Base-by-base conservation (phyloP, 305 asterid genomes). In the Fraxinus platypoda region DNA sequence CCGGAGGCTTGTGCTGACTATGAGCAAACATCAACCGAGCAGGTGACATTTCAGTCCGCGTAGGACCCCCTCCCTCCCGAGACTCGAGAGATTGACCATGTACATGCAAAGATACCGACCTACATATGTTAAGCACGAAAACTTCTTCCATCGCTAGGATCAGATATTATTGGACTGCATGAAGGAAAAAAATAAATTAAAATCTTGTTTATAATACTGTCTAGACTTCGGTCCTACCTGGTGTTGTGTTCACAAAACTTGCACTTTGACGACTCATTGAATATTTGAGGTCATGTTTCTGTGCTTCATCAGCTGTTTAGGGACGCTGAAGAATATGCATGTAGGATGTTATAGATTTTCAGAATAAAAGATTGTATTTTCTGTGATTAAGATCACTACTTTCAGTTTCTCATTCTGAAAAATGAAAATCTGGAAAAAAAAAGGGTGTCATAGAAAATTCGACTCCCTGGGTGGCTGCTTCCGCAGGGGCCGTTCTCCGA, bases 1-100 rank as follows among this genome's bases (percentile, higher is more conserved):
- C 99, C 98, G 0, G 99, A 96, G 87, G 98, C 98, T 43, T 86
- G 94, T 38, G 90, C 93, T 0, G 95, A 92, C 81, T 92, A 77
- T 70, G 92, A 91, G 88, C 92, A 93, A 88, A 82, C 92, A 11
- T 74, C 91, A 1, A 70, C 95, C 30, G 90, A 86, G 19, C 90
- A 84, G 82, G 93, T 93, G 80, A 89, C 90, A 25, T 83, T 91
- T 78, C 97, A 92, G 86, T 92, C 97, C 2, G 97, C 97, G 13
- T 91, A 87, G 77, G 70, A 78, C 49, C 49, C 17, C 49, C 17
- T n/a, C 43, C 41, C 6, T 3, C 30, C 30, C 71, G 12, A 62
- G 15, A 34, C 49, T 78, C 72, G 35, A 6, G 38, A 62, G 75
- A 64, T 11, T 41, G 19, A 33, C 17, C 77, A n/a, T n/a, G 49